Evolutionary conservation across 2,329 filamentous ascomycete species (phyloP), one percentile per base, ranked within the genome.

Genomic region (Alternaria sp.): DNA sequence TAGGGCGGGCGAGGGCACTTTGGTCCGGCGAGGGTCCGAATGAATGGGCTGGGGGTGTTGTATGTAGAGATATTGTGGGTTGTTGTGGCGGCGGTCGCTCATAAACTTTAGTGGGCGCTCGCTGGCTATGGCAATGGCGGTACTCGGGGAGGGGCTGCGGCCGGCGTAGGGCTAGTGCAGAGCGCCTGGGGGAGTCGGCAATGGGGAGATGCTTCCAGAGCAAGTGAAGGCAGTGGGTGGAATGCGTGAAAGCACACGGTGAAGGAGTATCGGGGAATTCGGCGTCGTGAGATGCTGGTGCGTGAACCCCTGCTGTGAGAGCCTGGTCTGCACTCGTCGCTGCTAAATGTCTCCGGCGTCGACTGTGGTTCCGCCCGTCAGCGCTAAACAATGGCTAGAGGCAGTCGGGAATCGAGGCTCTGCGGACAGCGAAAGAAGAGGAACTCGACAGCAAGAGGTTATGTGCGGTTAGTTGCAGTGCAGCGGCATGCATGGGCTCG

Each of bases 51-150:
- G 51, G 51, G 68, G 63, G 67, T 70, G 68, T 41, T 62, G 64
- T 26, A 59, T 53, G 62, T 71, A 73, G 55, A 65, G 67, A 73
- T 72, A 67, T 49, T 63, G 64, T 41, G 64, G 52, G 59, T 54
- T 54, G 68, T 55, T 60, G 63, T 65, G 61, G 69, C 64, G 62
- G 69, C 59, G 67, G 66, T 70, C 65, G 68, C 65, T 66, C 70
- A 72, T 73, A 65, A 67, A 71, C 65, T 61, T 59, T 58, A 59
- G 58, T 38, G 57, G 63, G 44, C 48, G 57, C 46, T 49, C 32
- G 34, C 49, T 32, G 51, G 57, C 51, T 55, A 56, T 28, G 42
- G 51, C 38, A 58, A 51, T 51, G 48, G 62, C 57, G 59, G 61
- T 66, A 55, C 61, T 57, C 58, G 47, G 52, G 46, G 63, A 63